These are phyloP conservation scores for Closterium sp. DNA, from an alignment of 139 green algal genomes.

Conservation along the genomic window DNA sequence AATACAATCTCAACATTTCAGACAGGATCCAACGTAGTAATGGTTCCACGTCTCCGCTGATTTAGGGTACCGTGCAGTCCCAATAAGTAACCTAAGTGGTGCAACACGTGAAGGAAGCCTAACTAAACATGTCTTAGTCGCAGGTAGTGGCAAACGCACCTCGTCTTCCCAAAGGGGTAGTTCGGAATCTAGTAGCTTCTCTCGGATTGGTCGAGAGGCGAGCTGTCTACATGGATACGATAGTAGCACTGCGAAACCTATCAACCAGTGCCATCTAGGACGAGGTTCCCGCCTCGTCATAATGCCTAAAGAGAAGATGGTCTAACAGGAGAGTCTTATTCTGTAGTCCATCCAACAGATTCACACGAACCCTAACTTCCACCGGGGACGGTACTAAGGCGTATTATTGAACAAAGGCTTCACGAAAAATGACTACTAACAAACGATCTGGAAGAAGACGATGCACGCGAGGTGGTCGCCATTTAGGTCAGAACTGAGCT, in stretches of 20 bases:
- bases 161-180: not conserved
- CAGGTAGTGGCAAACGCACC: not conserved
- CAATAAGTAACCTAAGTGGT: not conserved
- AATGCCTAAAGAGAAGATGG: not conserved
- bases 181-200: not conserved
- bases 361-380: not conserved
- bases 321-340: not conserved
- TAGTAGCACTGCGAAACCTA: not conserved
- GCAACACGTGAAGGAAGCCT: not conserved
- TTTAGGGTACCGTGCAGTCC: not conserved
- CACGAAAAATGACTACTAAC: too few species aligned
- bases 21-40: too few species aligned
- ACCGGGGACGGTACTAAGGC: not conserved
- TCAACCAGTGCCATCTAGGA: not conserved
- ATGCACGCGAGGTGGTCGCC: too few species aligned
- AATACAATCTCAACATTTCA: too few species aligned
- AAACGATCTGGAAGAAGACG: too few species aligned
- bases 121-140: not conserved
- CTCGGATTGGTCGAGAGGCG: not conserved
- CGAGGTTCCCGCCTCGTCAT: not conserved
- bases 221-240: not conserved
- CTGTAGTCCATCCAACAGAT: not conserved
- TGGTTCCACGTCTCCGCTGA: not conserved
- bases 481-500: not conserved
- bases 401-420: too few species aligned